These are phyloP conservation scores for Rhododendron griersonianum DNA, from an alignment of 148 eudicot genomes.

Conservation along the genomic window DNA sequence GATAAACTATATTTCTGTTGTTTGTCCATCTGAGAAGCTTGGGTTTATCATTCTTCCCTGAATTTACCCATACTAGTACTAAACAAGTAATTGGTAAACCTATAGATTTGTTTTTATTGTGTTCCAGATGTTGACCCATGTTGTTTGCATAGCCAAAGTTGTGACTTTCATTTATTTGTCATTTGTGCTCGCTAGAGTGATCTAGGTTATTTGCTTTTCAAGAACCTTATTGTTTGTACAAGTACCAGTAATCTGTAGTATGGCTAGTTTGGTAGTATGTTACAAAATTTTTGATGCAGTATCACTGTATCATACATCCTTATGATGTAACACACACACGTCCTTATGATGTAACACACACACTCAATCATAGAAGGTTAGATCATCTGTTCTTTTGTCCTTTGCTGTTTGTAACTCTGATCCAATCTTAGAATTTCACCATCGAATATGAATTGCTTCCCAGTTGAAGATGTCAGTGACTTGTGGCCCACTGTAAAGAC, in stretches of 20 bases:
- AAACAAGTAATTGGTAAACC: not conserved
- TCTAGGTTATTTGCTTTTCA: conserved; percentile 1
- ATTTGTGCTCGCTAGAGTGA: not conserved
- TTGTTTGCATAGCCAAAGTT: not conserved
- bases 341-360: not conserved
- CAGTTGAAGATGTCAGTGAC: conserved; percentile 98
- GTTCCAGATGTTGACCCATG: not conserved
- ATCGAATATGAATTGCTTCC: conserved; percentile 13
- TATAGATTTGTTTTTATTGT: not conserved
- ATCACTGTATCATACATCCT: not conserved
- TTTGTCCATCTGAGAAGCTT: not conserved
- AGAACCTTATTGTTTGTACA: not conserved
- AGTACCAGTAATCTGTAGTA: not conserved
- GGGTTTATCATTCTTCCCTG: not conserved
- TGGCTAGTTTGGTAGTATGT: not conserved
- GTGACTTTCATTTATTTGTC: not conserved
- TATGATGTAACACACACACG: not conserved
- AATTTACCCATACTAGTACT: not conserved
- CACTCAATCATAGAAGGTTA: not conserved
- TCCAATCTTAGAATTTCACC: conserved; percentile 5
- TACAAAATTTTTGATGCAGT: not conserved
- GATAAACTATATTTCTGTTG: not conserved
- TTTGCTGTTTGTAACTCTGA: not conserved
- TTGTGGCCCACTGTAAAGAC: conserved; percentile 83
- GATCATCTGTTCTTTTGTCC: not conserved